Percentiles rank a stretch among this genome's conserved stretches.
phyloP scores from a whole-genome alignment of 495 filamentous ascomycete genomes.

The Penicillium soppii region DNA sequence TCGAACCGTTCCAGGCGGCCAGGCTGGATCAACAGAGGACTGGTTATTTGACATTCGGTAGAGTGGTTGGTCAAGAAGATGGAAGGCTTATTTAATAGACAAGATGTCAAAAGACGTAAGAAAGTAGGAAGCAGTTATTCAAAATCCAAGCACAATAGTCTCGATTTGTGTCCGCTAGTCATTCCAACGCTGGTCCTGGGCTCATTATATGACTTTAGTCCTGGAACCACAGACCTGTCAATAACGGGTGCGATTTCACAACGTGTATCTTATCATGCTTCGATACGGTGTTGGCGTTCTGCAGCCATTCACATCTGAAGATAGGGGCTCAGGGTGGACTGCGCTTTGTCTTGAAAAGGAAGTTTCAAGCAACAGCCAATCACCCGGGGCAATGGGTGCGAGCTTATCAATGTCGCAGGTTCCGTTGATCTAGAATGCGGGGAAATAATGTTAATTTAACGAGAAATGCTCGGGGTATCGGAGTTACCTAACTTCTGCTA shows the following conservation, averaged over 20 bases:
- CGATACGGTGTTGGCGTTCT: background rate
- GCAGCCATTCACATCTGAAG: conserved; percentile 13
- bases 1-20: conserved; percentile 22
- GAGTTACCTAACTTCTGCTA: conserved; percentile 3
- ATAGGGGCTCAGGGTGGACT: background rate
- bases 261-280: conserved; percentile 12
- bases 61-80: no score
- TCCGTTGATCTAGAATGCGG: background rate
- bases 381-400: background rate
- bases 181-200: background rate
- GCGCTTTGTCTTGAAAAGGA: conserved; percentile 15
- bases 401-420: conserved; percentile 23
- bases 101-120: background rate
- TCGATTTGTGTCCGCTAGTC: no score
- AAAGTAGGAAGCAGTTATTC: background rate
- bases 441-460: conserved; percentile 1
- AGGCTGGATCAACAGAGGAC: conserved; percentile 21
- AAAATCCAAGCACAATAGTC: no score
- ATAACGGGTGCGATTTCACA: background rate
- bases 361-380: conserved; percentile 26
- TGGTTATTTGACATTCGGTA: no score
- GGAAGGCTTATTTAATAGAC: no score
- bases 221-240: background rate
- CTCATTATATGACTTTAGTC: background rate
- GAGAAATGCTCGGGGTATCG: conserved; percentile 3